Conservation (phyloP, 2,329 filamentous ascomycete species). For the Spiromastix sp. region DNA sequence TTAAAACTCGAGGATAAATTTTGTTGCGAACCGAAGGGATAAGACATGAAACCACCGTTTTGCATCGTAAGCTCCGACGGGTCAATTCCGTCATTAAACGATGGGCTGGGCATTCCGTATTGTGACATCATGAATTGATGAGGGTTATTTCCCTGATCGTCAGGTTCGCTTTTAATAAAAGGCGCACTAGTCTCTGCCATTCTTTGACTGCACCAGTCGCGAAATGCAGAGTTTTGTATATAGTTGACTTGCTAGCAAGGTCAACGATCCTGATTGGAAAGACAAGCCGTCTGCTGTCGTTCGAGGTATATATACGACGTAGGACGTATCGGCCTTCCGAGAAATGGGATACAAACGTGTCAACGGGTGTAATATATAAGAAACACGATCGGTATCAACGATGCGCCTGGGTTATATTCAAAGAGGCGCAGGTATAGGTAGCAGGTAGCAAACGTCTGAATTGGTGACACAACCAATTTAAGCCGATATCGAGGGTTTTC, state of each 20-base stretch:
- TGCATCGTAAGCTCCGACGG: constrained; percentile 75
- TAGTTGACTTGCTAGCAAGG: neutral
- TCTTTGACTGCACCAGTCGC: too few relatives aligned
- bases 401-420: too few relatives aligned
- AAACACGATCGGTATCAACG: too few relatives aligned
- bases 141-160: constrained; percentile 50
- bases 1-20: constrained; percentile 63
- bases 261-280: constrained; percentile 4
- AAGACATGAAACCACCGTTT: constrained; percentile 40
- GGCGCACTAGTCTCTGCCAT: constrained; percentile 48
- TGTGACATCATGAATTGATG: constrained; percentile 39
- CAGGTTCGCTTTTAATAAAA: constrained; percentile 59
- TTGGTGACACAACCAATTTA: too few relatives aligned
- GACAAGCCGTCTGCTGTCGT: neutral
- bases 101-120: constrained; percentile 43
- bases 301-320: constrained; percentile 1
- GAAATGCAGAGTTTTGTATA: too few relatives aligned
- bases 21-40: constrained; percentile 52
- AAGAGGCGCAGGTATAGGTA: too few relatives aligned
- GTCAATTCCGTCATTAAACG: constrained; percentile 56
- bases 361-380: neutral
- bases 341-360: neutral
- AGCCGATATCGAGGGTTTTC: too few relatives aligned
- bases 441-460: too few relatives aligned
- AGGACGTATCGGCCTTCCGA: neutral